Conservation (phyloP, 2,329 filamentous ascomycete species). For the Rugonectria rugulosa region DNA sequence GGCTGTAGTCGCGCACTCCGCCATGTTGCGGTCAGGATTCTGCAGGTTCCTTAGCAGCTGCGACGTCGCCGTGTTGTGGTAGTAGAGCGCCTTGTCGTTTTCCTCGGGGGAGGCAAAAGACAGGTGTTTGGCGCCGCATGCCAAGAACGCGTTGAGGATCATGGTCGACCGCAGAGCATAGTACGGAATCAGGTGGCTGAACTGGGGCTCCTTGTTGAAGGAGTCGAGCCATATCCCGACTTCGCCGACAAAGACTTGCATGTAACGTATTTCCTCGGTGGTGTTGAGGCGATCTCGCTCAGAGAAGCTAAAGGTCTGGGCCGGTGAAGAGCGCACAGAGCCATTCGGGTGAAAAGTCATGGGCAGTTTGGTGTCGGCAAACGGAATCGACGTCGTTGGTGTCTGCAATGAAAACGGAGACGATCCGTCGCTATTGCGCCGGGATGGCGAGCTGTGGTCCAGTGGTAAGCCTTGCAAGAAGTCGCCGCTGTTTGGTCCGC, state of each 20-base stretch:
- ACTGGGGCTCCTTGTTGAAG: conserved; percentile 85
- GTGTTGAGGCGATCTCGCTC: conserved; percentile 71
- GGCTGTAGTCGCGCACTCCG: conserved; percentile 85
- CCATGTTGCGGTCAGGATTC: conserved; percentile 83
- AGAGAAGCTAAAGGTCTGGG: conserved; percentile 19
- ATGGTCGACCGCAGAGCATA: conserved; percentile 84
- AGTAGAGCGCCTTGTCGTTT: conserved; percentile 79
- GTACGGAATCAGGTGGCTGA: conserved; percentile 84
- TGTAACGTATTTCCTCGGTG: conserved; percentile 82
- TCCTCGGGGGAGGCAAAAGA: conserved; percentile 75
- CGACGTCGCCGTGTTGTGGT: conserved; percentile 86
- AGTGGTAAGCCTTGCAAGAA: conserved; percentile 25
- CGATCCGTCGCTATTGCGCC: conserved; percentile 46
- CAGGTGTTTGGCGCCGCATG: conserved; percentile 86
- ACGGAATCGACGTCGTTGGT: conserved; percentile 45
- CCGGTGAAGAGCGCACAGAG: conserved; percentile 2
- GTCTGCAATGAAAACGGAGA: conserved; percentile 49
- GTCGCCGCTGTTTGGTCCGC: conserved; percentile 16
- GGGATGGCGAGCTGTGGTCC: conserved; percentile 17
- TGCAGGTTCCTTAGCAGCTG: conserved; percentile 79
- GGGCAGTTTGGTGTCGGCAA: conserved; percentile 47
- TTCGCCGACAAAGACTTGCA: conserved; percentile 92
- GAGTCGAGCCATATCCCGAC: conserved; percentile 95
- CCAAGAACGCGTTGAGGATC: conserved; percentile 87
- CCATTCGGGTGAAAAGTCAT: conserved; percentile 32